phyloP scores from a whole-genome alignment of 2,329 filamentous ascomycete genomes.

The Alternaria triticimaculans region DNA sequence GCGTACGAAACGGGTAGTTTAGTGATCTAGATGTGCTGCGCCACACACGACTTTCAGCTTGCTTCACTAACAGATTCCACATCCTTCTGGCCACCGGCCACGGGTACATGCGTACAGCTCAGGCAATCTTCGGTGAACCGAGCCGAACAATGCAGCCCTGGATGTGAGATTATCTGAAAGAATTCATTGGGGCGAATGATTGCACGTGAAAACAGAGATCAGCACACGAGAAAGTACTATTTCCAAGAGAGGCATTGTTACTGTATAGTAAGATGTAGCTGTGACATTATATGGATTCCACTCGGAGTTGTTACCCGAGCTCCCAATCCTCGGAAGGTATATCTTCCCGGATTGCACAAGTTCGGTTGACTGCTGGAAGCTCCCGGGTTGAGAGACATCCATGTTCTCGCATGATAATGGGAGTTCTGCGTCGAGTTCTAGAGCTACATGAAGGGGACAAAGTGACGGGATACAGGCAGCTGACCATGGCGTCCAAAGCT shows the following conservation, averaged over 20 bases:
- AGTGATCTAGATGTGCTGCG: background rate
- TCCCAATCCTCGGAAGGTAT: background rate
- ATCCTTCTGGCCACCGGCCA: background rate
- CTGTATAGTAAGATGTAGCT: background rate
- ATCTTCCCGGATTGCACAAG: background rate
- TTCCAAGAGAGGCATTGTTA: background rate
- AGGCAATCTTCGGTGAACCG: background rate
- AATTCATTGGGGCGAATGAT: background rate
- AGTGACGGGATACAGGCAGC: background rate
- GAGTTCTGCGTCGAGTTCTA: background rate
- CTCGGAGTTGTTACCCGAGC: background rate
- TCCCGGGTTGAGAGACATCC: background rate
- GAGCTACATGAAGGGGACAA: background rate
- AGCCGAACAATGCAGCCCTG: background rate
- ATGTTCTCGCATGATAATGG: background rate
- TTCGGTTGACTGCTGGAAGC: background rate
- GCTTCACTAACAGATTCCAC: background rate
- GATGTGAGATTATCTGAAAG: background rate
- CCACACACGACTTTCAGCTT: background rate
- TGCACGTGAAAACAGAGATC: background rate
- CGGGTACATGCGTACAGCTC: background rate
- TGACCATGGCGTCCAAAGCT: background rate
- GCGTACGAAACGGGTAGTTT: background rate
- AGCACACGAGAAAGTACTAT: background rate
- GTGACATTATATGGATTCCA: background rate